These are phyloP conservation scores for Lyophyllum semitale DNA, from an alignment of 768 basidiomycete species.

Conservation along the genomic window DNA sequence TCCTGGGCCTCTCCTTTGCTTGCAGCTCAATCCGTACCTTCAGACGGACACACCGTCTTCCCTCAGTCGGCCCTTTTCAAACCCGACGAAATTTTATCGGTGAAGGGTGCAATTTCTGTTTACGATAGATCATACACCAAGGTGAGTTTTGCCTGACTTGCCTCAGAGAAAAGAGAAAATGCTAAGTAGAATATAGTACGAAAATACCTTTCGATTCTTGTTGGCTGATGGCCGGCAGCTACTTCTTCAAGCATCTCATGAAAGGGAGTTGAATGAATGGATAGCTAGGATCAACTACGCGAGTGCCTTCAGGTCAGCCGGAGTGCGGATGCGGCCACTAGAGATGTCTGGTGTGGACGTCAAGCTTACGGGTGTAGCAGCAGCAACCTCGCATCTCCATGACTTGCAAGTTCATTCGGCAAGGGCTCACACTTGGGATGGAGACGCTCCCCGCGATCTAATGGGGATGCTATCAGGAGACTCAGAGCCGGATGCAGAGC, in stretches of 20 bases:
- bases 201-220: conserved; percentile 75
- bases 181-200: conserved; percentile 44
- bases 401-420: conserved; percentile 50
- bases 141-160: conserved; percentile 42
- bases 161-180: background rate
- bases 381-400: conserved; percentile 81
- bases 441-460: conserved; percentile 38
- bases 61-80: conserved; percentile 51
- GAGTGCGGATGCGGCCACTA: conserved; percentile 76
- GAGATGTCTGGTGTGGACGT: conserved; percentile 72
- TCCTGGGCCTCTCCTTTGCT: conserved; percentile 52
- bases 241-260: conserved; percentile 72
- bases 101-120: conserved; percentile 79
- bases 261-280: conserved; percentile 85
- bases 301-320: conserved; percentile 84
- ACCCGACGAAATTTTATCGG: conserved; percentile 84
- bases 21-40: conserved; percentile 36
- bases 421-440: conserved; percentile 43
- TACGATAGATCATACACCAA: conserved; percentile 77
- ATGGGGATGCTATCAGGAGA: conserved; percentile 42
- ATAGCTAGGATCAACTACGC: conserved; percentile 92
- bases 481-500: conserved; percentile 20
- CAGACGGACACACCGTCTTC: conserved; percentile 34
- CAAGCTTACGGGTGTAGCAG: conserved; percentile 80
- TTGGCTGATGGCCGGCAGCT: conserved; percentile 79